A percentile compares a stretch with the other conserved stretches of the same genome.
phyloP scores from a whole-genome alignment of 179 eudicot species.

The Dionaea muscipula region DNA sequence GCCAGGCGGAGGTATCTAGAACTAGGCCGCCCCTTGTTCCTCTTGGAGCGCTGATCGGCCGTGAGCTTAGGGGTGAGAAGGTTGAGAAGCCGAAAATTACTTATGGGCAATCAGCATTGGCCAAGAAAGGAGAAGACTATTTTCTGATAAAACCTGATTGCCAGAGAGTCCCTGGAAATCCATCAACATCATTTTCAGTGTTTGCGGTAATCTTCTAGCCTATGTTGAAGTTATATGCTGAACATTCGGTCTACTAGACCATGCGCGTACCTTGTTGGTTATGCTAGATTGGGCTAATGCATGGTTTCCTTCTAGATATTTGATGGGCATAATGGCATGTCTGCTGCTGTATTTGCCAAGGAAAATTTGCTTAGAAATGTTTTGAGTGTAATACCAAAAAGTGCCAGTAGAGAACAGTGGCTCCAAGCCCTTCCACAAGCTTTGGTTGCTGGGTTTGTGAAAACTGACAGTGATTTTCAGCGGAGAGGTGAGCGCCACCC shows the following conservation, averaged over 20 bases:
- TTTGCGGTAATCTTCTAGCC: constrained; percentile 41
- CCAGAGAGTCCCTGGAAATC: constrained; percentile 48
- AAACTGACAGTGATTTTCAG: constrained; percentile 76
- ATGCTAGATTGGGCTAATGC: constrained; percentile 12
- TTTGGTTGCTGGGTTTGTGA: constrained; percentile 71
- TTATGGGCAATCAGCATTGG: constrained; percentile 66
- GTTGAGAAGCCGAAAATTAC: constrained; percentile 49
- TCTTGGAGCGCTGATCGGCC: constrained; percentile 58
- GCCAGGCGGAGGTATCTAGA: constrained; percentile 32
- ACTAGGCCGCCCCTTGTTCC: constrained; percentile 51
- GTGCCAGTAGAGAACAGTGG: constrained; percentile 58
- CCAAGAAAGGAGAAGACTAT: constrained; percentile 77
- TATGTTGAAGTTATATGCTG: not conserved
- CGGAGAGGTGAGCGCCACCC: constrained; percentile 61
- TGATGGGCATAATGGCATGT: constrained; percentile 77
- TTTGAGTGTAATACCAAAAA: constrained; percentile 56
- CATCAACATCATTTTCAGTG: constrained; percentile 49
- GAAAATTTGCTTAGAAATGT: constrained; percentile 58
- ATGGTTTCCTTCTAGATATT: constrained; percentile 36
- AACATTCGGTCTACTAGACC: not conserved
- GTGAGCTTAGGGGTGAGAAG: constrained; percentile 58
- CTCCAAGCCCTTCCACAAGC: constrained; percentile 70
- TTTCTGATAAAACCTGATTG: constrained; percentile 57
- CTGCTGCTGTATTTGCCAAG: constrained; percentile 65
- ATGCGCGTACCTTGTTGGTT: constrained; percentile 1